These are phyloP conservation scores for Cephaloascus fragrans DNA, from an alignment of 805 yeast genomes.

Conservation along the genomic window DNA sequence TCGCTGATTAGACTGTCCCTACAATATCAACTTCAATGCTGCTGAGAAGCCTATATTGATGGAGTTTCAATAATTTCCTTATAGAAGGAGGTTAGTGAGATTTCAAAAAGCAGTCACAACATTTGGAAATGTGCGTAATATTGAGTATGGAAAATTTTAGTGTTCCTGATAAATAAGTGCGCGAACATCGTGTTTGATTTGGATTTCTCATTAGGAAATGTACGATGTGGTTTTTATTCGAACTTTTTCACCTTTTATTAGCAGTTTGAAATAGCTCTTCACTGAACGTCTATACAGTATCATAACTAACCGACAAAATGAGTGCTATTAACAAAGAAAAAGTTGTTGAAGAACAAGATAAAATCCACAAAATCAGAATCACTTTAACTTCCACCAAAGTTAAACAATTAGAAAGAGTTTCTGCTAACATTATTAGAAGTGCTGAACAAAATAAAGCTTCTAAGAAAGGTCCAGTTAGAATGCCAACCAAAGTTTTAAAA, in stretches of 20 bases:
- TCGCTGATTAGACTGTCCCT: no score
- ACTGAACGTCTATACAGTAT: constrained; percentile 2
- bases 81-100: not conserved
- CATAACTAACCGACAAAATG: constrained; percentile 33
- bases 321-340: constrained; percentile 82
- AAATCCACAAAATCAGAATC: constrained; percentile 95
- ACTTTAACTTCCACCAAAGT: constrained; percentile 98
- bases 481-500: constrained; percentile 98
- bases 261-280: not conserved
- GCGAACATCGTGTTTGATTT: not conserved
- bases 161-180: not conserved
- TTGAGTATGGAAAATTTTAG: no score
- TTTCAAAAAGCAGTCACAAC: not conserved
- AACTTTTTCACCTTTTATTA: no score
- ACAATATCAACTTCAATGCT: no score
- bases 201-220: not conserved
- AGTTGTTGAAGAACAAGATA: constrained; percentile 74
- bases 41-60: no score
- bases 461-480: constrained; percentile 99
- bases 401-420: constrained; percentile 95
- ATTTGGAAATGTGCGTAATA: not conserved
- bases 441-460: constrained; percentile 75
- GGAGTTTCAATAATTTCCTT: no score
- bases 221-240: no score
- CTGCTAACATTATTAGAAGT: constrained; percentile 79